A percentile compares a stretch with the other conserved stretches of the same genome.
Conservation (phyloP, 768 basidiomycete species). For the Boletus barrowsii region DNA sequence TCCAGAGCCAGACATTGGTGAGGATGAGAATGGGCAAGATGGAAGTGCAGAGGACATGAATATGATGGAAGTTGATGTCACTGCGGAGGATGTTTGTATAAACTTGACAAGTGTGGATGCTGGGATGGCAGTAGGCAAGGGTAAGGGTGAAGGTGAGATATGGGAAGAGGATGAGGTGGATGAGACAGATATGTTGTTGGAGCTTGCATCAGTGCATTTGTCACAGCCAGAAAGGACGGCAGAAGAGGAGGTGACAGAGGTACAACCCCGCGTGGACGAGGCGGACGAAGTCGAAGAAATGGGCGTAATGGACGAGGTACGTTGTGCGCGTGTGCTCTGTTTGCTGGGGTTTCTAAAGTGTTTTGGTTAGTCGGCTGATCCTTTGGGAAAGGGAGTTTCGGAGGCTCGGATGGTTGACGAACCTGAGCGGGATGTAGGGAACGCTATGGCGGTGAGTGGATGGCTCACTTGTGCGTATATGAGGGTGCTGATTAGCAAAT, state of each 20-base stretch:
- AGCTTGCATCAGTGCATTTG: conserved; percentile 27
- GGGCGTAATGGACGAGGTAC: conserved; percentile 12
- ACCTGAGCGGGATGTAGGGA: neutral
- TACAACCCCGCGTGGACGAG: neutral
- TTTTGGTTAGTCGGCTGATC: neutral
- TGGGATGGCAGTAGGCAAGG: neutral
- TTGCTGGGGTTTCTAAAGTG: neutral
- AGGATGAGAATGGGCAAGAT: neutral
- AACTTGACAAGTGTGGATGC: neutral
- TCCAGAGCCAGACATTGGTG: neutral
- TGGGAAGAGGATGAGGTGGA: neutral
- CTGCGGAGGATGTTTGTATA: neutral
- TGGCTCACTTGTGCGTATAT: neutral
- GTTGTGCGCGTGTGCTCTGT: neutral
- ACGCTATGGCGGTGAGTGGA: conserved; percentile 7
- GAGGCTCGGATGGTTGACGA: neutral
- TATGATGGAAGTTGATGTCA: neutral
- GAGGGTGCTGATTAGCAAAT: neutral
- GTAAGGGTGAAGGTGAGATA: neutral
- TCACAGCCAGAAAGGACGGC: conserved; percentile 1
- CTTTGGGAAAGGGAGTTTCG: neutral
- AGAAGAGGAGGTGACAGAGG: neutral
- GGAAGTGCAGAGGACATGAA: neutral
- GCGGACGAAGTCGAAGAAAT: neutral
- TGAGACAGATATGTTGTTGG: conserved; percentile 20